phyloP scores from a whole-genome alignment of 1,284 basidiomycete genomes.

The Ustilago trichophora region DNA sequence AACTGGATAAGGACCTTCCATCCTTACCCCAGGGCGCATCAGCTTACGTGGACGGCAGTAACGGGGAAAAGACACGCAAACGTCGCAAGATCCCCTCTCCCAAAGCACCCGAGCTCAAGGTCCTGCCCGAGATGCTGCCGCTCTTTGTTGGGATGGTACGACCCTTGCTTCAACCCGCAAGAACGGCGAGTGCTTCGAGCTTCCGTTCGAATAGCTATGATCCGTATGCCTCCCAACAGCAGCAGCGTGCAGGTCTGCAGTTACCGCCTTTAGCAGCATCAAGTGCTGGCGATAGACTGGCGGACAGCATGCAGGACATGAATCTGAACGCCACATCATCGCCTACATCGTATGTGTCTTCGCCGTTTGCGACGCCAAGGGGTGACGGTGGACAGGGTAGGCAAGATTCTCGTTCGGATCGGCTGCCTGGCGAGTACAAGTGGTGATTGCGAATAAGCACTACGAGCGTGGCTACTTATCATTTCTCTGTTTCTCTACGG shows the following conservation, averaged over 20 bases:
- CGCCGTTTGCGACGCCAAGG: constrained; percentile 19
- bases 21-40: constrained; percentile 21
- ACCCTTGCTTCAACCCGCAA: constrained; percentile 43
- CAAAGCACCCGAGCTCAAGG: constrained; percentile 78
- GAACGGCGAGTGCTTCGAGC: constrained; percentile 45
- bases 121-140: constrained; percentile 68
- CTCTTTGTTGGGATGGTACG: constrained; percentile 60
- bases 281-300: constrained; percentile 6
- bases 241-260: constrained; percentile 2
- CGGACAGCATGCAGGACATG: constrained; percentile 15
- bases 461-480: background rate
- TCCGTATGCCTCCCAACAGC: constrained; percentile 10
- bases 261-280: background rate
- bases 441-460: constrained; percentile 13
- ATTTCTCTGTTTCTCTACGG: no score
- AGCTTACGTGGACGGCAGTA: background rate
- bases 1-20: constrained; percentile 50
- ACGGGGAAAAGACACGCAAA: constrained; percentile 55
- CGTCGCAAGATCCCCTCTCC: constrained; percentile 70
- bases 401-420: constrained; percentile 8
- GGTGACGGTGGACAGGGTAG: constrained; percentile 4
- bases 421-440: constrained; percentile 40
- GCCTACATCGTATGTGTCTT: constrained; percentile 28
- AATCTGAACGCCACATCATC: constrained; percentile 15
- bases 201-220: constrained; percentile 30